phyloP scores from a whole-genome alignment of 2,329 filamentous ascomycete genomes.

The Aspergillus hiratsukae region DNA sequence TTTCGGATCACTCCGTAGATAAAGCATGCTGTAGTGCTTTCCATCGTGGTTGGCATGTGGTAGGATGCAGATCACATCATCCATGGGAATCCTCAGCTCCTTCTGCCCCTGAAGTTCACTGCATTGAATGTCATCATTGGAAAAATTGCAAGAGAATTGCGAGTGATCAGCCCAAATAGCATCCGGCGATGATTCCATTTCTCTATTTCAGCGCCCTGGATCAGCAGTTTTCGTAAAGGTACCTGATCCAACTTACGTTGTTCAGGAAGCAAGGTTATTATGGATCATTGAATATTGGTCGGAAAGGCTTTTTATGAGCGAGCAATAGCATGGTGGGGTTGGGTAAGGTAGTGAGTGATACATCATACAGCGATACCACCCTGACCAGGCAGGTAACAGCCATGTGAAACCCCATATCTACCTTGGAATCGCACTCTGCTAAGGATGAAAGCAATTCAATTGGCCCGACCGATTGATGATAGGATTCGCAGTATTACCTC shows the following conservation, averaged over 20 bases:
- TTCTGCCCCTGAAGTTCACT: constrained; percentile 5
- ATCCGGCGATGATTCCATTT: neutral
- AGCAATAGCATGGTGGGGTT: neutral
- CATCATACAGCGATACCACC: too few species aligned
- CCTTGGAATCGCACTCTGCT: too few species aligned
- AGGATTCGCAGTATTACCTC: too few species aligned
- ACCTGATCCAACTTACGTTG: too few species aligned
- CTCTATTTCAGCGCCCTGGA: neutral
- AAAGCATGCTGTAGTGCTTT: constrained; percentile 19
- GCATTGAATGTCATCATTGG: constrained; percentile 16
- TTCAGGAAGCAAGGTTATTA: neutral
- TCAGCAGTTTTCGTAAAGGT: neutral
- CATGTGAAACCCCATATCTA: too few species aligned
- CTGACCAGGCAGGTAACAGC: too few species aligned
- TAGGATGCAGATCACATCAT: constrained; percentile 24
- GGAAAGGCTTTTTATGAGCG: neutral
- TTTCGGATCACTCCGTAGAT: constrained; percentile 10
- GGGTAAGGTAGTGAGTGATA: neutral
- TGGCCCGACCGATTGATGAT: too few species aligned
- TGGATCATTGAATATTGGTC: neutral
- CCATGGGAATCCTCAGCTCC: constrained; percentile 13
- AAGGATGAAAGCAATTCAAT: too few species aligned
- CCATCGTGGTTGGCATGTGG: constrained; percentile 2
- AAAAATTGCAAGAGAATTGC: constrained; percentile 4
- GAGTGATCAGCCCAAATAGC: neutral